Base-by-base conservation (phyloP, 2,329 filamentous ascomycete genomes). In the Calonectria hawksworthii region DNA sequence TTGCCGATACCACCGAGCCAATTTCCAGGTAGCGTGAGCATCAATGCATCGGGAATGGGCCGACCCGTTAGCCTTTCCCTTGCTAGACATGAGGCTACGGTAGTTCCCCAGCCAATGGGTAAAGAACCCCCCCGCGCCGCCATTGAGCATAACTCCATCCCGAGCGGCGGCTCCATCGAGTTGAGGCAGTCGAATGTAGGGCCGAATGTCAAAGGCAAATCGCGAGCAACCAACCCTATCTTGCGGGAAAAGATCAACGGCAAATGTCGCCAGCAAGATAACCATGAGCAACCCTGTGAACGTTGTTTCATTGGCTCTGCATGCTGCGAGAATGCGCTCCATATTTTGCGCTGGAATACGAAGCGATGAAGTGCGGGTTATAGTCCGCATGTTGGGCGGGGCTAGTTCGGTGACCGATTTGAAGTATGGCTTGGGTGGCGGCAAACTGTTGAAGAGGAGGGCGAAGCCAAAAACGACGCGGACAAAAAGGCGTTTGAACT, bases 231-330 rank as follows among this genome's bases (percentile, higher is more conserved):
- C 75, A 5, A 80, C 44, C 34, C 68, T 72, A 0, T 79, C 79
- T n/a, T 75, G 51, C 0, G 79, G 79, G 41, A 77, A 81, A n/a
- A 75, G 65, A 44, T 81, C 79, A 26, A 74, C 64, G 1, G 78
- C 75, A 32, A 81, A 54, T 4, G 75, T 79, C 1, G 72, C 74
- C 21, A 74, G 65, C n/a, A 80, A 30, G 38, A 79, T 44, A 18
- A 78, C 75, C 47, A 64, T 72, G 3, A 81, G 63, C 14, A 81
- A 68, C 4, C 79, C 76, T 0, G 79, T 81, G 26, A 81, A 80
- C 1, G 78, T 81, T 3, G 79, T 77, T 2, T 68, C 70, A 13
- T 77, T 64, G 5, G 30, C 71, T 9, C 77, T 73, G 23, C 79
- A 81, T 1, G 76, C 76, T 2, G 41, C 34, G 34, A 77, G 54